Percentiles rank a stretch among this genome's conserved stretches.
These are phyloP conservation scores for Neurospora terricola DNA, from an alignment of 495 filamentous ascomycete species.

Conservation along the genomic window DNA sequence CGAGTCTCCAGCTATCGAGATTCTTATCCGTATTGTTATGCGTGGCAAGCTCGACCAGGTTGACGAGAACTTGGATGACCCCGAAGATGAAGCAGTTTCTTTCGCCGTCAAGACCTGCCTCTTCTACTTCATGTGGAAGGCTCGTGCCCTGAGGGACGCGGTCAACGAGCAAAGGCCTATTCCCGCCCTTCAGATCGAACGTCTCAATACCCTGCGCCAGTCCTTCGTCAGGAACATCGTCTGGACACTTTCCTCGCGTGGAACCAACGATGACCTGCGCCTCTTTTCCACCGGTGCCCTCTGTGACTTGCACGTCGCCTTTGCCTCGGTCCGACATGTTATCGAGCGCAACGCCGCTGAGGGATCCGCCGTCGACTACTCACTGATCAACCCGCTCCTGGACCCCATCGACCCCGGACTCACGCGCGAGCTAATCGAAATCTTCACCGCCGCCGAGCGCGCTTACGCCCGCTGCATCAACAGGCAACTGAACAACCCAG, in stretches of 20 bases:
- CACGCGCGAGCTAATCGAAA: constrained; percentile 53
- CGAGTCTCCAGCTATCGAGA: constrained; percentile 46
- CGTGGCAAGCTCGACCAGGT: constrained; percentile 54
- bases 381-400: constrained; percentile 51
- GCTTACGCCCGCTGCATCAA: constrained; percentile 60
- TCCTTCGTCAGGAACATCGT: constrained; percentile 51
- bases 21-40: constrained; percentile 55
- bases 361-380: constrained; percentile 23
- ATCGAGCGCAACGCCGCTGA: constrained; percentile 14
- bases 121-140: constrained; percentile 95
- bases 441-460: constrained; percentile 67
- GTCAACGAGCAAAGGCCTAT: constrained; percentile 36
- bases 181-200: constrained; percentile 40
- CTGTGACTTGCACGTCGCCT: constrained; percentile 73
- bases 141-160: constrained; percentile 37
- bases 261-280: constrained; percentile 64
- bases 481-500: constrained; percentile 53
- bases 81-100: constrained; percentile 66
- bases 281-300: constrained; percentile 62
- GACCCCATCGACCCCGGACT: constrained; percentile 50
- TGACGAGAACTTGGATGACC: constrained; percentile 52
- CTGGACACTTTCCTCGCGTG: constrained; percentile 51
- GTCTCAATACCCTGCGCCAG: constrained; percentile 46
- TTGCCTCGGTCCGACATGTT: constrained; percentile 54
- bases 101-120: constrained; percentile 61